A percentile compares a stretch with the other conserved stretches of the same genome.
Evolutionary conservation across 441 rosid genomes (phyloP).

Genomic region (Heliophila coronopifolia): DNA sequence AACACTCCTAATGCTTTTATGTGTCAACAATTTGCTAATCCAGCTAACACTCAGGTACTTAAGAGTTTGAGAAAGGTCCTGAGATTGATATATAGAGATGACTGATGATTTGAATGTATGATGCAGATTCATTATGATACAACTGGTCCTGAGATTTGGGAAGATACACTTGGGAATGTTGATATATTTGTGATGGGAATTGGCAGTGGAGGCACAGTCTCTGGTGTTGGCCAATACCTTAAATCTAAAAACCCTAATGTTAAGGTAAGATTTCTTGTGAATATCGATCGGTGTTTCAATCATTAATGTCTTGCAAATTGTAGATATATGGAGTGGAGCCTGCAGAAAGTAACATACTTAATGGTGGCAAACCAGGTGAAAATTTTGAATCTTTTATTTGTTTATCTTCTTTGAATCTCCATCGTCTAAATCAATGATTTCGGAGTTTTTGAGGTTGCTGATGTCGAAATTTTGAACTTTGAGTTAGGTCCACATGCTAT

Average conservation of each 20-base stretch:
- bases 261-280: constrained; percentile 41
- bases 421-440: not conserved
- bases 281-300: too few species aligned
- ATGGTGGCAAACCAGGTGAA: constrained; percentile 93
- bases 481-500: constrained; percentile 83
- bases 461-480: constrained; percentile 1
- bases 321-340: constrained; percentile 96
- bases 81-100: too few species aligned
- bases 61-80: too few species aligned
- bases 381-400: not conserved
- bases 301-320: not conserved
- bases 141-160: constrained; percentile 95
- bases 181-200: constrained; percentile 75
- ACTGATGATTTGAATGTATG: not conserved
- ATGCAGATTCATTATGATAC: constrained; percentile 73
- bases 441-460: not conserved
- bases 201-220: constrained; percentile 86
- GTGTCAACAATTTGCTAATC: constrained; percentile 77
- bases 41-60: constrained; percentile 58
- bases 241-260: constrained; percentile 65
- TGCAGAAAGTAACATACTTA: constrained; percentile 76
- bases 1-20: constrained; percentile 57
- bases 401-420: not conserved
- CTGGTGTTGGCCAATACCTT: constrained; percentile 73
- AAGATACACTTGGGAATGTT: constrained; percentile 74